Conservation (phyloP, 768 basidiomycete genomes). For the Lentinula boryana region DNA sequence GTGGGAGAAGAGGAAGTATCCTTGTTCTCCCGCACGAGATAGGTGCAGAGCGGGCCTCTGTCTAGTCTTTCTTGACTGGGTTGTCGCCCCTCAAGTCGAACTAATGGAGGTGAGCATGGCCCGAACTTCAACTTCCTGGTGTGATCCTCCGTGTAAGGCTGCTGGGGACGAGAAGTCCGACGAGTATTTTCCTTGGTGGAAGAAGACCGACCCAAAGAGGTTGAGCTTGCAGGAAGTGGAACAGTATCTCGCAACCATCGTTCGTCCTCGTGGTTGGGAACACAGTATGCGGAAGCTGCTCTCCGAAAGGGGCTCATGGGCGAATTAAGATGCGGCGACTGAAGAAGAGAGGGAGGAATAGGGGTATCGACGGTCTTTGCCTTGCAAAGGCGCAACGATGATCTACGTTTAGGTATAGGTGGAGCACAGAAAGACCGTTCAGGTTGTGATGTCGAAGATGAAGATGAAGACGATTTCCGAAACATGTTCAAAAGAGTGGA, state of each 20-base stretch:
- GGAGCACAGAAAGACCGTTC: neutral
- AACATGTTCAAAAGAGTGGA: neutral
- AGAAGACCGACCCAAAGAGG: neutral
- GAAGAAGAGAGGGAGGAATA: constrained; percentile 51
- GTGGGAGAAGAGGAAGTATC: neutral
- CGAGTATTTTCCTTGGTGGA: neutral
- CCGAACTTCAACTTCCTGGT: neutral
- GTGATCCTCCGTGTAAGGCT: neutral
- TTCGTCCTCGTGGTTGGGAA: constrained; percentile 47
- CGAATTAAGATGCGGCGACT: constrained; percentile 46
- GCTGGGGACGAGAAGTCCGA: neutral
- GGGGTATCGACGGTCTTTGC: constrained; percentile 31
- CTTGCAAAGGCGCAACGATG: neutral
- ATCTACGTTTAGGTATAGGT: neutral
- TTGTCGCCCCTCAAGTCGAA: neutral
- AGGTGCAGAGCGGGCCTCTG: neutral
- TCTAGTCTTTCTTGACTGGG: neutral
- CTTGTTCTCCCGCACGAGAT: neutral
- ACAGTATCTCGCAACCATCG: constrained; percentile 63
- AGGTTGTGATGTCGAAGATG: neutral
- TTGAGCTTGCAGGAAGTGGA: constrained; percentile 24
- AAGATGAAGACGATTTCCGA: neutral
- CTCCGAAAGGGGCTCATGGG: constrained; percentile 44
- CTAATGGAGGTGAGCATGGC: neutral
- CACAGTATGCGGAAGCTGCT: constrained; percentile 22